phyloP scores from a whole-genome alignment of 768 basidiomycete species.

The Exidia glandulosa region DNA sequence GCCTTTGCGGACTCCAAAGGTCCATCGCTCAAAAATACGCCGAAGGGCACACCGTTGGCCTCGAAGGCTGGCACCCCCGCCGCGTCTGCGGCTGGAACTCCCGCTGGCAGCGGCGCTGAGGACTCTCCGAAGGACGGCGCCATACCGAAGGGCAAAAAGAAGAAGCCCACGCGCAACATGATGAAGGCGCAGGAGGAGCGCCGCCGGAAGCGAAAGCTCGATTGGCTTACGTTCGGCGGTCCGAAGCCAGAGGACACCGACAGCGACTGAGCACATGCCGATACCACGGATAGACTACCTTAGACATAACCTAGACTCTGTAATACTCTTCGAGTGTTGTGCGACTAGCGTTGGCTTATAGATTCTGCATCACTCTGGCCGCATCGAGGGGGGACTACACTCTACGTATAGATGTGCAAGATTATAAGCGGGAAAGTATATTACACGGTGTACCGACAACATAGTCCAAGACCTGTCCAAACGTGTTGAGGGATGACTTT shows the following conservation, averaged over 20 bases:
- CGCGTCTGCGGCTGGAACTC: conserved; percentile 62
- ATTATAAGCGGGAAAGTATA: too few species aligned
- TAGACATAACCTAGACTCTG: background rate
- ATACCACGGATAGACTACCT: background rate
- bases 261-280: conserved; percentile 29
- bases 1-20: conserved; percentile 56
- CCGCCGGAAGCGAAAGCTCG: conserved; percentile 62
- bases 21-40: conserved; percentile 20
- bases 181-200: conserved; percentile 83
- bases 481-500: too few species aligned
- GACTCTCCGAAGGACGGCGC: conserved; percentile 24
- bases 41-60: conserved; percentile 59
- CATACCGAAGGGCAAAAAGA: conserved; percentile 57
- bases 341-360: too few species aligned
- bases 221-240: conserved; percentile 78
- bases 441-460: too few species aligned
- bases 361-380: too few species aligned
- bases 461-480: too few species aligned
- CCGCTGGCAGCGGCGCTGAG: conserved; percentile 70
- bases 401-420: too few species aligned
- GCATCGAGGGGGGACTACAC: too few species aligned
- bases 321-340: too few species aligned
- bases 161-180: conserved; percentile 85
- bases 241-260: conserved; percentile 77
- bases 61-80: conserved; percentile 62